phyloP scores from a whole-genome alignment of 148 eudicot genomes.

The Rhododendron ferrugineum region DNA sequence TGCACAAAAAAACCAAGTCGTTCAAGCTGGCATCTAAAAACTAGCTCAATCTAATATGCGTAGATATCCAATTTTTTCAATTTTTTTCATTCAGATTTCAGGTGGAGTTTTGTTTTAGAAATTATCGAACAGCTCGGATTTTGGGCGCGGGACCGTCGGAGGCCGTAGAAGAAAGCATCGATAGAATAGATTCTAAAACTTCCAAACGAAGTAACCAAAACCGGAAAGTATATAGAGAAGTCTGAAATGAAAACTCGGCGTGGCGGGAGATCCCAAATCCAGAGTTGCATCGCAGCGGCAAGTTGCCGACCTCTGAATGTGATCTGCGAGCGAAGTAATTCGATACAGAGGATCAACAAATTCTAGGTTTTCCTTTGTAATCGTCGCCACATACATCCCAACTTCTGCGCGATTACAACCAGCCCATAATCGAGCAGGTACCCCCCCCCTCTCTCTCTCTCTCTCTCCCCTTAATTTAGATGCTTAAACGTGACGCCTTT shows the following conservation, averaged over 20 bases:
- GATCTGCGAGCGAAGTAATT: background rate
- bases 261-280: background rate
- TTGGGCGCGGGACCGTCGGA: too few relatives aligned
- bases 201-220: background rate
- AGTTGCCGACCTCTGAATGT: background rate
- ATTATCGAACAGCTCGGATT: too few relatives aligned
- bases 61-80: too few relatives aligned
- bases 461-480: background rate
- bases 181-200: background rate
- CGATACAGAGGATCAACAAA: background rate
- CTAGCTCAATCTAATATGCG: too few relatives aligned
- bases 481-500: background rate
- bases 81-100: too few relatives aligned
- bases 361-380: background rate
- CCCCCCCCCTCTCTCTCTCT: background rate
- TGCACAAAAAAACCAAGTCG: too few relatives aligned
- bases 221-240: background rate
- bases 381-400: background rate
- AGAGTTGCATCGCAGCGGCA: background rate
- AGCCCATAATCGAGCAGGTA: background rate
- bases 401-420: background rate
- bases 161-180: background rate
- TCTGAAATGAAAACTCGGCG: background rate
- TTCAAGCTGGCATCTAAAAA: too few relatives aligned
- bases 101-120: too few relatives aligned